Evolutionary conservation across 768 basidiomycete species (phyloP).

Genomic region (Lentinula lateritia): DNA sequence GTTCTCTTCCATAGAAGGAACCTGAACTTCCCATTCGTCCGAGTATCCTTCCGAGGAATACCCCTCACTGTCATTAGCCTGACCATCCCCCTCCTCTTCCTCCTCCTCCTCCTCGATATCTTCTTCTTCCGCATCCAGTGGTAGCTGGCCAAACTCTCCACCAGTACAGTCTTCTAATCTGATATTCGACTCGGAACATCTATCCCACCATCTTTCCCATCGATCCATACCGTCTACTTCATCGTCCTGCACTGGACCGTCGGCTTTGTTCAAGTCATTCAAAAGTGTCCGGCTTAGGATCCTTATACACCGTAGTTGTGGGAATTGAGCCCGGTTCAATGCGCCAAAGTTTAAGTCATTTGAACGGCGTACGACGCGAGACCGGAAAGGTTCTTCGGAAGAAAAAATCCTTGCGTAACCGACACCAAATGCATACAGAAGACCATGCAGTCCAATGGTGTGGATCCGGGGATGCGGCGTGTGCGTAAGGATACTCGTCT

Average conservation of each 20-base stretch:
- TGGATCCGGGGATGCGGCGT: constrained; percentile 51
- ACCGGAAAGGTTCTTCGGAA: constrained; percentile 35
- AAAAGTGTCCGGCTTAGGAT: constrained; percentile 52
- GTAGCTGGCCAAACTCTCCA: constrained; percentile 47
- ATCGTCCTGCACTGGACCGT: constrained; percentile 37
- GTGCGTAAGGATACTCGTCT: constrained; percentile 20
- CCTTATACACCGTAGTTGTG: constrained; percentile 52
- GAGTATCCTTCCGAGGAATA: constrained; percentile 25
- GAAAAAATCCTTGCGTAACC: constrained; percentile 43
- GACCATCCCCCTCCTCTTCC: neutral
- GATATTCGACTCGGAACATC: constrained; percentile 42
- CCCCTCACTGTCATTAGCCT: constrained; percentile 20
- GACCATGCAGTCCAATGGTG: constrained; percentile 65
- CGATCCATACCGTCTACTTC: constrained; percentile 30
- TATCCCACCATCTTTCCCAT: constrained; percentile 69
- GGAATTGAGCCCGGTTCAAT: constrained; percentile 50
- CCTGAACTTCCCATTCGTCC: constrained; percentile 16
- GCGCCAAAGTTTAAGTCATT: constrained; percentile 67
- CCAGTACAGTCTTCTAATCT: constrained; percentile 77
- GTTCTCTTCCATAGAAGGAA: constrained; percentile 24
- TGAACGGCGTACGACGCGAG: constrained; percentile 40
- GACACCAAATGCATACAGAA: constrained; percentile 65
- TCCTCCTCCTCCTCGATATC: constrained; percentile 13
- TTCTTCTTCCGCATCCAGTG: constrained; percentile 24
- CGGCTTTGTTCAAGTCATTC: constrained; percentile 48